Base-by-base conservation (phyloP, 768 basidiomycete species). In the Mycena latifolia region DNA sequence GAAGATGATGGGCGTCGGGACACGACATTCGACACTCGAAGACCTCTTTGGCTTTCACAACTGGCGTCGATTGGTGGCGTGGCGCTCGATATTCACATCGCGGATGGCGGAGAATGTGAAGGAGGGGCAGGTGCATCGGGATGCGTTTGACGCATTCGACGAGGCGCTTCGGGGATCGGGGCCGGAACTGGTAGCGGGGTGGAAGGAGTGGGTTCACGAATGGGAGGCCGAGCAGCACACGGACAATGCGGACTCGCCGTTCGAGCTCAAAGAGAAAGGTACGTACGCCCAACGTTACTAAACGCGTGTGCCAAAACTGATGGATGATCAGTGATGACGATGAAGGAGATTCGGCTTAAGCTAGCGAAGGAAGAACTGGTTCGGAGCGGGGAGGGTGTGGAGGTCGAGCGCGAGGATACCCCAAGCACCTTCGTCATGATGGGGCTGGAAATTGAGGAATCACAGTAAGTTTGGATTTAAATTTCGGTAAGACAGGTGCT, bases 141-240 rank as follows among this genome's bases (percentile, higher is more conserved):
- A 31, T 3, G 10, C 51, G n/a, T 62, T 28, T 33, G 54, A 55
- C 17, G 53, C 20, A 39, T 53, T 62, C 27, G 22, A 52, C 10
- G 25, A 35, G 14, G 54, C 25, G 9, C 15, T 55, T 9, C 8
- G 25, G 37, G 24, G 5, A 22, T 3, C 3, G 25, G n/a, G 3
- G 9, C 54, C 54, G 11, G 54, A 55, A n/a, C 9, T 55, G 15
- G 54, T 41, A 2, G 24, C 5, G 37, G 10, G 18, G 11, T 55
- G 22, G 37, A 8, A 18, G 22, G 20, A 11, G 2, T 41, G 54
- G 35, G 54, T 55, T 3, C 15, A 2, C 4, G 33, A 55, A 2
- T 37, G 54, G 54, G 35, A 29, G 12, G 31, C 52, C 6, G 18
- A 10, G 27, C 35, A 62, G 25, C 51, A 50, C n/a, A 45, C 43